Percentiles rank a stretch among this genome's conserved stretches.
Evolutionary conservation across 331 rosid species (phyloP).

Genomic region (Acacia concinna): DNA sequence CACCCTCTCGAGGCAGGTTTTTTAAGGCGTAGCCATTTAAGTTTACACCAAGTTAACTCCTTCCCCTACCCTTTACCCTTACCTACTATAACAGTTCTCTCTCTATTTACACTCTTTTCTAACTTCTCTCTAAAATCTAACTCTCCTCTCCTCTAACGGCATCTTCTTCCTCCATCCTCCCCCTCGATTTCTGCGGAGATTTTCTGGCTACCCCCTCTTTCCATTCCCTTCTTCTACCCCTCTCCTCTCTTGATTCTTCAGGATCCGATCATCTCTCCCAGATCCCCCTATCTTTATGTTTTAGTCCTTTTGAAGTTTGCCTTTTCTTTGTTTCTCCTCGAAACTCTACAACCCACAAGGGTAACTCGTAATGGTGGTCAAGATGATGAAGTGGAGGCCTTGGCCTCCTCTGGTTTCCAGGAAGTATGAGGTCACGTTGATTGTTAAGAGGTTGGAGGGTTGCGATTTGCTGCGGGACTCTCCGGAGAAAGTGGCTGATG

Average conservation of each 20-base stretch:
- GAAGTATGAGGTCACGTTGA: conserved; percentile 61
- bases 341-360: neutral
- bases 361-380: conserved; percentile 61
- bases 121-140: neutral
- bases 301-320: conserved; percentile 27
- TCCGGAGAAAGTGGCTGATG: conserved; percentile 19
- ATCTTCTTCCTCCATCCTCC: conserved; percentile 33
- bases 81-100: neutral
- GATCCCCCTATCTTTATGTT: neutral
- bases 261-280: conserved; percentile 31
- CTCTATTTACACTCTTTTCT: neutral
- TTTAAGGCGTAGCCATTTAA: neutral
- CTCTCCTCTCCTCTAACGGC: conserved; percentile 47
- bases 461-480: conserved; percentile 56
- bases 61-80: neutral
- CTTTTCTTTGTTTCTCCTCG: neutral
- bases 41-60: conserved; percentile 27
- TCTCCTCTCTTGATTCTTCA: neutral
- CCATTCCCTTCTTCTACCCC: neutral
- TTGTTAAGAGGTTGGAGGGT: conserved; percentile 54
- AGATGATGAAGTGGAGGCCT: conserved; percentile 97
- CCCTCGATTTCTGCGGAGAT: conserved; percentile 13
- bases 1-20: neutral
- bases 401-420: conserved; percentile 76
- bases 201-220: conserved; percentile 25